Percentiles rank a stretch among this genome's conserved stretches.
Evolutionary conservation across 768 basidiomycete genomes (phyloP).

Genomic region (Vararia minispora): DNA sequence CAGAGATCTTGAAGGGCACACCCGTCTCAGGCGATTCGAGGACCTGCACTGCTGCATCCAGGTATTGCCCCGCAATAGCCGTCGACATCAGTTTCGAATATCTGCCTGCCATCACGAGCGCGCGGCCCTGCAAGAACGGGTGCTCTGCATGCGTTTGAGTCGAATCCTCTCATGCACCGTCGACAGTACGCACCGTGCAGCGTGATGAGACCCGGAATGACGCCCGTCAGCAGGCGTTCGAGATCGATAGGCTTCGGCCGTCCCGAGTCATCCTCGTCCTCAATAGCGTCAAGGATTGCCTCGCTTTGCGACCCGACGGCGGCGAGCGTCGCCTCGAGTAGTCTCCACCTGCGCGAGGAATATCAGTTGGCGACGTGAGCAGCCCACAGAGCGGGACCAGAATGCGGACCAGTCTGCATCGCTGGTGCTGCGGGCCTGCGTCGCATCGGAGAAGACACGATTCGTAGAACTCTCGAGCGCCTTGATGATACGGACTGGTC

Average conservation of each 20-base stretch:
- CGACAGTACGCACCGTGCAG: constrained; percentile 45
- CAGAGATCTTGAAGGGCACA: constrained; percentile 89
- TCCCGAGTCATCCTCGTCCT: constrained; percentile 62
- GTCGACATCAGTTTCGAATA: constrained; percentile 66
- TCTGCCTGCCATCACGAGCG: constrained; percentile 90
- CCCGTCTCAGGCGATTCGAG: constrained; percentile 62
- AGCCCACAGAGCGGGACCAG: neutral
- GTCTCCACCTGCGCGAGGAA: constrained; percentile 65
- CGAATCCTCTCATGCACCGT: neutral
- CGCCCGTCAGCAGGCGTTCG: constrained; percentile 58
- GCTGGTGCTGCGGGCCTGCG: constrained; percentile 41
- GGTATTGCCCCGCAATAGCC: constrained; percentile 71
- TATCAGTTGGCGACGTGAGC: too few relatives aligned
- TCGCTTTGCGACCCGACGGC: constrained; percentile 74
- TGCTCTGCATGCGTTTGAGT: constrained; percentile 36
- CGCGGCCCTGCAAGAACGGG: constrained; percentile 91
- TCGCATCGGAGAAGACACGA: constrained; percentile 46
- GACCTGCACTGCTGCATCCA: constrained; percentile 78
- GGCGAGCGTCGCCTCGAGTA: constrained; percentile 77
- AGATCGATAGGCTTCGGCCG: constrained; percentile 65
- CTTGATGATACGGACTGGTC: constrained; percentile 35
- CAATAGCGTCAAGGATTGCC: constrained; percentile 61
- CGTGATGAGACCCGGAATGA: constrained; percentile 67
- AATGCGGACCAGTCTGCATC: constrained; percentile 49
- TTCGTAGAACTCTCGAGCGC: constrained; percentile 45